Base-by-base conservation (phyloP, 2,329 filamentous ascomycete species). In the Chrysoporthe deuterocubensis region DNA sequence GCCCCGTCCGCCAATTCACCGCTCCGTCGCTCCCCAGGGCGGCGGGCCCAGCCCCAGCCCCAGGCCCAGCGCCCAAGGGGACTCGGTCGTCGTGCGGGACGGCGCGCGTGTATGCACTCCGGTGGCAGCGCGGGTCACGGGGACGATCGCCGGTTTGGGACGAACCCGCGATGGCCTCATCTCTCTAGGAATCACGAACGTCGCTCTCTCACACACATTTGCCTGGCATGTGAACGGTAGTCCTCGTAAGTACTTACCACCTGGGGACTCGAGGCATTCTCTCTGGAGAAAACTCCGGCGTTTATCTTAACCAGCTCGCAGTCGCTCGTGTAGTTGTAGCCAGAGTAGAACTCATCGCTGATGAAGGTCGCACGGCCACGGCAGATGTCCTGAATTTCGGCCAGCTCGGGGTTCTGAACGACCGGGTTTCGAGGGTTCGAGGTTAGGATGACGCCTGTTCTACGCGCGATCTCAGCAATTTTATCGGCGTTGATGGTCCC, bases 401-500 rank as follows among this genome's bases (percentile, higher is more conserved):
- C 90, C 71, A 98, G 84, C 79, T 97, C 92, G 0, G 93, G 91
- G 77, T 94, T 94, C 74, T 87, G 86, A 34, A 97, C 89, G 71
- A 97, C 93, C 0, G 95, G 95, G 80, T 98, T 98, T 71, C 95
- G 90, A 11, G 95, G 95, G 82, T 98, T 98, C 1, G 94, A 97
- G 46, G 95, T 98, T 71, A 98, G 82, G 74, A 98, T 94, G 72
- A 97, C 95, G 5, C 90, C 90, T 21, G 91, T 93, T 72, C 93
- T 93, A 72, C 94, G 90, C 57, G 92, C 89, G 72, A 97, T 95
- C 78, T 97, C 92, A 18, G 92, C 92, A 74, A 98, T 96, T 83
- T 96, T 96, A 78, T 97, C 90, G 26, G 26, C 26, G 26, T 26
- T 26, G 26, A 26, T 26, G 26, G 26, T 26, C 26, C 26, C 26